Conservation (phyloP, 495 filamentous ascomycete species). For the Penicillium canescens region DNA sequence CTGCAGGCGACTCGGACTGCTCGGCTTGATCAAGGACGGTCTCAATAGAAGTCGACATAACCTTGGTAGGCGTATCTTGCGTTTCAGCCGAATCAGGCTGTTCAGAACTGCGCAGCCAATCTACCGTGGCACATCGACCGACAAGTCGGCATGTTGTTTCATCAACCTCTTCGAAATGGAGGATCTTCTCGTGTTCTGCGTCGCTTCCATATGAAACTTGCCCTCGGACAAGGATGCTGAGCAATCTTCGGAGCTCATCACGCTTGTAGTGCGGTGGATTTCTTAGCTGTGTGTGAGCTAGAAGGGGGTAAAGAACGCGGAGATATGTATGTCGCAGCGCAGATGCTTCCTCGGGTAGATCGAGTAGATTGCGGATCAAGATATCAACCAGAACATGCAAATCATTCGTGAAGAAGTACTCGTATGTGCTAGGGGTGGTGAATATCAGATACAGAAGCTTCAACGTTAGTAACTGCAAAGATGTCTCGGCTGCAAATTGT, state of each 20-base stretch:
- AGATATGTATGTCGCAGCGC: conserved; percentile 94
- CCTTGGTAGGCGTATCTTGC: conserved; percentile 11
- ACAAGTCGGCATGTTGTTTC: conserved; percentile 86
- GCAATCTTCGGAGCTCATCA: conserved; percentile 74
- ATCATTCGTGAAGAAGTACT: conserved; percentile 99
- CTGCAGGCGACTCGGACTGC: conserved; percentile 23
- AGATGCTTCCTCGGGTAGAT: conserved; percentile 78
- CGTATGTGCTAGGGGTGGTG: conserved; percentile 84
- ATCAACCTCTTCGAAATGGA: conserved; percentile 88
- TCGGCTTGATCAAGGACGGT: conserved; percentile 21
- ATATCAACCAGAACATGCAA: conserved; percentile 93
- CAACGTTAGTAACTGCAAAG: conserved; percentile 88
- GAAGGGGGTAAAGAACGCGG: conserved; percentile 87
- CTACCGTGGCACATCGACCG: conserved; percentile 75
- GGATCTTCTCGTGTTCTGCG: conserved; percentile 47
- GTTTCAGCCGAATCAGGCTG: conserved; percentile 4
- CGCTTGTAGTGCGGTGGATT: conserved; percentile 87
- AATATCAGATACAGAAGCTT: conserved; percentile 95
- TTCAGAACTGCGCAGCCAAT: conserved; percentile 66
- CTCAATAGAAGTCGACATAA: conserved; percentile 21
- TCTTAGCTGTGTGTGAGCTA: conserved; percentile 87
- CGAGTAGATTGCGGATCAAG: conserved; percentile 91
- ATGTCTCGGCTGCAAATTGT: conserved; percentile 64
- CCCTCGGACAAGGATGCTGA: conserved; percentile 61
- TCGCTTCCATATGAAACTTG: conserved; percentile 37